A percentile compares a stretch with the other conserved stretches of the same genome.
Evolutionary conservation across 1,284 basidiomycete species (phyloP).

Genomic region (Omphalotus olearius): DNA sequence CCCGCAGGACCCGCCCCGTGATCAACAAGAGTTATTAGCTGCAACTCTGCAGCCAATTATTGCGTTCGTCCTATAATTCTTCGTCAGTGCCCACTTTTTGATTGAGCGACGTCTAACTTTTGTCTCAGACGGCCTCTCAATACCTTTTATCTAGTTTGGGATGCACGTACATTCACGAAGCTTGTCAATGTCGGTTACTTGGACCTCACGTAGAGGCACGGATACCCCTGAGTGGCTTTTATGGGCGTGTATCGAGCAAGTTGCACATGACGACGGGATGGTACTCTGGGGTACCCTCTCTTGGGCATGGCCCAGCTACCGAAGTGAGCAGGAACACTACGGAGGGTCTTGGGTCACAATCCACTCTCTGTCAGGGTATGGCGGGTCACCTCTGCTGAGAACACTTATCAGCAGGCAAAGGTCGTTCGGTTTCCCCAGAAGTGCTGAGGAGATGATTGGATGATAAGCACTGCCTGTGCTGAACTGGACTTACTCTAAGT

Average conservation of each 20-base stretch:
- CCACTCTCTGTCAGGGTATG: too few relatives aligned
- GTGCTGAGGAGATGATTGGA: too few relatives aligned
- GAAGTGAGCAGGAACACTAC: too few relatives aligned
- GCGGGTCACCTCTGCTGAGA: too few relatives aligned
- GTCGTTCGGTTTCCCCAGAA: too few relatives aligned
- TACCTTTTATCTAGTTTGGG: constrained; percentile 36
- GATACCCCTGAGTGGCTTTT: constrained; percentile 49
- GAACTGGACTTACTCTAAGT: too few relatives aligned
- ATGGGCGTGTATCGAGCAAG: constrained; percentile 23
- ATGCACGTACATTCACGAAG: constrained; percentile 59
- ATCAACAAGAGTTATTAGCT: constrained; percentile 67
- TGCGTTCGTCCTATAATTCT: constrained; percentile 78
- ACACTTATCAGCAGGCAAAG: too few relatives aligned
- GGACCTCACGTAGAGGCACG: background rate
- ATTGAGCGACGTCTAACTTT: background rate
- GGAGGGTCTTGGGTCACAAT: too few relatives aligned
- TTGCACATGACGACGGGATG: too few relatives aligned
- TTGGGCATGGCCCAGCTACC: too few relatives aligned
- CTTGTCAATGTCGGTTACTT: constrained; percentile 21
- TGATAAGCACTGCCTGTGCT: too few relatives aligned
- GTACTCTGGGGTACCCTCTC: too few relatives aligned
- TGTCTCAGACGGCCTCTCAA: constrained; percentile 69
- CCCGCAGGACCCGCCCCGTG: constrained; percentile 53
- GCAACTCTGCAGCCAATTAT: constrained; percentile 76
- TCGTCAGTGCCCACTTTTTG: constrained; percentile 43